phyloP scores from a whole-genome alignment of 164 flowering plant genomes.

The Warburgia ugandensis region DNA sequence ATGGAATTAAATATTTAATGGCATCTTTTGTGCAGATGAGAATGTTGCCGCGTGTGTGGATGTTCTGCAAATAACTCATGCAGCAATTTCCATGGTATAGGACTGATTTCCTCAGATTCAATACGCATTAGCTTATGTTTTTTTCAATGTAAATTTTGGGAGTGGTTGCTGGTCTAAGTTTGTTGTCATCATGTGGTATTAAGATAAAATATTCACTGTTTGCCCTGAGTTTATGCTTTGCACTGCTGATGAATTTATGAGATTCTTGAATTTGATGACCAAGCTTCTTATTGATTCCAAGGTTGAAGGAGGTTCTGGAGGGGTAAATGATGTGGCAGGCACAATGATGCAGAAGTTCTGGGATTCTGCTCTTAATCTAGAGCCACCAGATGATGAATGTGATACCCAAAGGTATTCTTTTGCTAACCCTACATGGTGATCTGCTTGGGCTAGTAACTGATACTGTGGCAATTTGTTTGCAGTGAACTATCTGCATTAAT shows the following conservation, averaged over 20 bases:
- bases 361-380: conserved; percentile 90
- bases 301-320: conserved; percentile 80
- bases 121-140: too few relatives aligned
- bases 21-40: conserved; percentile 55
- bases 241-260: too few relatives aligned
- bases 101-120: neutral
- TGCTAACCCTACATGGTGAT: neutral
- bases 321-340: conserved; percentile 76
- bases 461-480: conserved; percentile 11
- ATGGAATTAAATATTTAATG: conserved; percentile 1
- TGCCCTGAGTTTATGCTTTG: too few relatives aligned
- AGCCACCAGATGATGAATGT: conserved; percentile 74
- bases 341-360: conserved; percentile 97
- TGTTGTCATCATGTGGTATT: too few relatives aligned
- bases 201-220: too few relatives aligned
- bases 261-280: neutral
- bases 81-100: conserved; percentile 94
- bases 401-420: conserved; percentile 67
- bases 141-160: neutral
- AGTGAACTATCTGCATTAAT: conserved; percentile 74
- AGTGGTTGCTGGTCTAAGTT: neutral
- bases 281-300: conserved; percentile 18
- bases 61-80: conserved; percentile 94
- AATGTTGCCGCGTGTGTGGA: conserved; percentile 71
- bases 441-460: conserved; percentile 8